Evolutionary conservation across 1,139 yeast species (phyloP), one percentile per base, ranked within the genome.

Genomic region (Magnusiomyces ingens): DNA sequence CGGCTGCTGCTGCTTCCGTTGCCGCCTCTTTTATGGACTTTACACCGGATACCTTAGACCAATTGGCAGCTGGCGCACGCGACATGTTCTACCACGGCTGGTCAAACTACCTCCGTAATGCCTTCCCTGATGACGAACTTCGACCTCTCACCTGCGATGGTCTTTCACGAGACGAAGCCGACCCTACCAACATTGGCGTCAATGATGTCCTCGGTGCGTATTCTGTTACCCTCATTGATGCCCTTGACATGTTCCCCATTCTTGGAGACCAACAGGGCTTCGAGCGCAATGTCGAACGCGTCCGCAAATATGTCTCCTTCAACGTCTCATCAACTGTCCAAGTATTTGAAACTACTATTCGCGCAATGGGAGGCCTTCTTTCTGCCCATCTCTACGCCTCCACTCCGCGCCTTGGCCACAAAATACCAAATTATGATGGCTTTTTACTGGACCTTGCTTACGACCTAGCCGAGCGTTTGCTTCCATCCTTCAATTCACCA

Each of bases 161-260:
- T 0, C 78, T 81, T 53, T 85, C 84, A 1, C 81, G 89, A 6
- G 88, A 87, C 63, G 74, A 68, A 53, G 66, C 68, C 0, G 75
- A 86, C 60, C 66, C 75, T 0, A 63, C 69, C 4, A 84, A 89
- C 62, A 73, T 80, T 1, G 80, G 79, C 18, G 72, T 86, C 51
- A 89, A 89, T 64, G 98, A 91, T 65, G 94, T 86, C 0, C 69
- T 89, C 71, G 97, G 97, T 0, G 90, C 89, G 63, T 83, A 82
- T 53, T 81, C 95, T 0, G 77, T 84, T 63, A 88, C 96, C 0
- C 69, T 89, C 49, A 71, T 91, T 35, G 98, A 91, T 66, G 78
- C 87, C 29, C 65, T 91, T 46, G 96, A 93, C 59, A 83, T 93
- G 38, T 77, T 88, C 57, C 83, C 93, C 12, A 75, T 88, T 0